Base-by-base conservation (phyloP, 129 eudicot genomes). In the Mikania micrantha region DNA sequence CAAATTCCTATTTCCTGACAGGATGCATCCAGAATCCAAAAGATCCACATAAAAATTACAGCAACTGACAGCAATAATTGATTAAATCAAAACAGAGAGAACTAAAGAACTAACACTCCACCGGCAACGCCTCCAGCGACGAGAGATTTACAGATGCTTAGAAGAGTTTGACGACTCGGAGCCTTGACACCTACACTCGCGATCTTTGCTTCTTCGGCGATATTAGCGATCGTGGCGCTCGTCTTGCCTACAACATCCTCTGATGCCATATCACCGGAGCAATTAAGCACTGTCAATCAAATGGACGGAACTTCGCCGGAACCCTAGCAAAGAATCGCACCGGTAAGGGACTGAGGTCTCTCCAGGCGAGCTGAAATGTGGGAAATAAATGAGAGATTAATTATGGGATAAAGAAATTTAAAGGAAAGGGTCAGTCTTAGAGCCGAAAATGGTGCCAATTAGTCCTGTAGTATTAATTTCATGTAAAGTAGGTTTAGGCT, bases 121-220 rank as follows among this genome's bases (percentile, higher is more conserved):
- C 96, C 99, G 34, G 99, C 99, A 52, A 89, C 85, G 3, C 99
- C 99, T 10, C 99, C 99, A 38, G 99, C 99, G 41, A 85, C 79
- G 44, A 94, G 95, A 25, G 99, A 94, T 73, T 94, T 94, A 77
- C 88, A 82, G 76, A 94, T 83, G 13, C 84, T 82, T 50, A 89
- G 87, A 15, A 77, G 22, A 32, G 87, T 66, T 21, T 82, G 86
- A 15, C 82, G 80, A 13, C 85, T 83, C 12, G 96, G 82, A 49
- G 97, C 85, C 44, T 83, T 86, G 35, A 93, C 92, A 61, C 85
- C 95, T 49, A 80, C 87, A 61, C 84, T 82, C 17, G 91, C 95
- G 9, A 85, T 74, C 81, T 93, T 92, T 0, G 96, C 99, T 64
- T 93, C 99, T 66, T 84, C 99, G 1, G 96, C 97, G 8, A 89